Conservation (phyloP, 371 early-diverging fungal genomes). For the Funneliformis caledonium region DNA sequence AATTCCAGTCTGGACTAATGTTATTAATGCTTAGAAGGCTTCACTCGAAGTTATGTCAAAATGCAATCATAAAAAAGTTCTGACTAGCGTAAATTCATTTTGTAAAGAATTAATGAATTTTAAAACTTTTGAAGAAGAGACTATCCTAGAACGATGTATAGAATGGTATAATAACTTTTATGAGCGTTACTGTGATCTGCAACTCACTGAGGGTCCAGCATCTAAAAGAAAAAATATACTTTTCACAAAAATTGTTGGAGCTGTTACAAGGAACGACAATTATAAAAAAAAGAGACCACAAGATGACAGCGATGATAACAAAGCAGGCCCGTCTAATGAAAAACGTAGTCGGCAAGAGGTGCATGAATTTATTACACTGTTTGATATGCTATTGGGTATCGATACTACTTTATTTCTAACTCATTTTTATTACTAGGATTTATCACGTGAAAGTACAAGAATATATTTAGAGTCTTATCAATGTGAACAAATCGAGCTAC, state of each 20-base stretch:
- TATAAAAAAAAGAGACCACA: too few species aligned
- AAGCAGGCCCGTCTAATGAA: too few species aligned
- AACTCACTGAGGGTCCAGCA: background rate
- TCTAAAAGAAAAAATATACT: background rate
- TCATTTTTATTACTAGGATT: background rate
- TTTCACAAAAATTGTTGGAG: too few species aligned
- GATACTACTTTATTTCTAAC: too few species aligned
- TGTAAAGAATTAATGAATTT: background rate
- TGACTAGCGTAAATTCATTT: background rate
- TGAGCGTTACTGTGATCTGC: background rate
- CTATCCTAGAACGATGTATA: background rate
- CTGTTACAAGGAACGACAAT: too few species aligned
- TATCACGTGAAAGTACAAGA: too few species aligned
- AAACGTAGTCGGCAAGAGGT: too few species aligned
- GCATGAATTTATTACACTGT: too few species aligned
- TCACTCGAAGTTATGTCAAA: background rate
- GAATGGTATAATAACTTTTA: background rate
- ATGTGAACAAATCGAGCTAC: too few species aligned
- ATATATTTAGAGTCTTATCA: too few species aligned
- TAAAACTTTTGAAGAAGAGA: background rate
- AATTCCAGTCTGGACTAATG: background rate
- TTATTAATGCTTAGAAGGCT: background rate
- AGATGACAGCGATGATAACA: too few species aligned
- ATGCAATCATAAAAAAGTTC: conserved; percentile 4
- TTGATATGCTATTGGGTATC: too few species aligned